Evolutionary conservation across 2,329 filamentous ascomycete genomes (phyloP).

Genomic region (Fusarium nygamai): DNA sequence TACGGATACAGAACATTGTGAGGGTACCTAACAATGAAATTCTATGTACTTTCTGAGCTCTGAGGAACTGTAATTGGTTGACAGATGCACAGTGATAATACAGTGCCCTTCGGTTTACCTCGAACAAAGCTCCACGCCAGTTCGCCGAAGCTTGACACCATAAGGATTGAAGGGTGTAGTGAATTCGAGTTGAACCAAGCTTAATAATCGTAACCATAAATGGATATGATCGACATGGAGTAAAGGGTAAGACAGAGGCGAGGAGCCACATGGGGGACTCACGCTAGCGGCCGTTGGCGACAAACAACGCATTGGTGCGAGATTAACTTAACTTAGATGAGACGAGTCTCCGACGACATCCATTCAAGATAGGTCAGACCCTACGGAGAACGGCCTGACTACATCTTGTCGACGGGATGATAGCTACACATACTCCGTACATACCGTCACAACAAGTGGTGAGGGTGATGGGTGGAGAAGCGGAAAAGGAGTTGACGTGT

Average conservation of each 20-base stretch:
- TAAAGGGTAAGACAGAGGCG: constrained; percentile 17
- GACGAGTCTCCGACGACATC: constrained; percentile 28
- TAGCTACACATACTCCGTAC: constrained; percentile 7
- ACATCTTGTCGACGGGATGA: background rate
- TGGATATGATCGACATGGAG: constrained; percentile 22
- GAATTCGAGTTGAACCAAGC: constrained; percentile 10
- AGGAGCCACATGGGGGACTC: constrained; percentile 38
- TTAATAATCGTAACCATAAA: constrained; percentile 14
- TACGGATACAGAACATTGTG: background rate
- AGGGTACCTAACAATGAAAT: background rate
- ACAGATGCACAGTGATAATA: background rate
- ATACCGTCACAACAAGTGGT: constrained; percentile 10
- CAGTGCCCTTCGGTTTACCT: background rate
- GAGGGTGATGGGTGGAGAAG: constrained; percentile 5
- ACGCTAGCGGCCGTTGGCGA: constrained; percentile 43
- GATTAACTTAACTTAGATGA: constrained; percentile 37
- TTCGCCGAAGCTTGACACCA: constrained; percentile 19
- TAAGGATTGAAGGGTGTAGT: constrained; percentile 11
- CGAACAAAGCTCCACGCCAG: background rate
- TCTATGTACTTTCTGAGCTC: background rate
- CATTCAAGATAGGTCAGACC: constrained; percentile 3
- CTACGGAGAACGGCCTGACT: background rate
- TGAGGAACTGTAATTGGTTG: background rate
- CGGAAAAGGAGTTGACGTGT: constrained; percentile 20
- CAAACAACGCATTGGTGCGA: constrained; percentile 34